Evolutionary conservation across 163 green algal genomes (phyloP).

Genomic region (Smithsoniella earleae): DNA sequence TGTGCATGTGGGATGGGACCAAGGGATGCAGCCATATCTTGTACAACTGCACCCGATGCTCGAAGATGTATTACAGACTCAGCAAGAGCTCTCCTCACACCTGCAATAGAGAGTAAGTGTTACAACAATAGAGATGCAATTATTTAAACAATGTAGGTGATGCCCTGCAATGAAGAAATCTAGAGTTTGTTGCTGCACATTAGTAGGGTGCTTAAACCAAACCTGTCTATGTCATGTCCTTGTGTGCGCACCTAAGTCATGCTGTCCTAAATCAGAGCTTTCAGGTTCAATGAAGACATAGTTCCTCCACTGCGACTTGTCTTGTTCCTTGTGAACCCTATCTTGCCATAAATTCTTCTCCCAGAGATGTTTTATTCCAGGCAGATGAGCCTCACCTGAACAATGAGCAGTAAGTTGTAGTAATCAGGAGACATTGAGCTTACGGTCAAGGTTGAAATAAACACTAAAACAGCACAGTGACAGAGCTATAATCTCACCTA

Average conservation of each 20-base stretch:
- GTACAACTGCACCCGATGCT: constrained; percentile 7
- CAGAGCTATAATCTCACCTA: background rate
- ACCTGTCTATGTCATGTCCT: background rate
- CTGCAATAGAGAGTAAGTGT: background rate
- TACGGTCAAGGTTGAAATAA: no score
- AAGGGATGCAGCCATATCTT: background rate
- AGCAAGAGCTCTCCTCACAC: constrained; percentile 7
- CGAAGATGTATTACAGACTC: constrained; percentile 3
- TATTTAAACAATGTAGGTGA: background rate
- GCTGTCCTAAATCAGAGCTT: background rate
- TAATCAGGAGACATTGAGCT: background rate
- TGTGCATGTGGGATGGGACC: background rate
- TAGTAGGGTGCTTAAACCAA: no score
- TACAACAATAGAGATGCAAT: background rate
- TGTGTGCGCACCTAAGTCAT: background rate
- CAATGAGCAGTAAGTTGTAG: background rate
- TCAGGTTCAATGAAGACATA: background rate
- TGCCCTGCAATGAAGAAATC: no score
- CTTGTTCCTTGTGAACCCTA: background rate
- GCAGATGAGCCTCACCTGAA: constrained; percentile 21
- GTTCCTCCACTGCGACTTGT: background rate
- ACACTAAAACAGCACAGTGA: no score
- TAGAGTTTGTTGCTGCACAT: no score
- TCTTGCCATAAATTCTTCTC: background rate
- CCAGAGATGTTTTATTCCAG: background rate